Evolutionary conservation across 805 yeast species (phyloP).

Genomic region (Candida coquimbonensis): DNA sequence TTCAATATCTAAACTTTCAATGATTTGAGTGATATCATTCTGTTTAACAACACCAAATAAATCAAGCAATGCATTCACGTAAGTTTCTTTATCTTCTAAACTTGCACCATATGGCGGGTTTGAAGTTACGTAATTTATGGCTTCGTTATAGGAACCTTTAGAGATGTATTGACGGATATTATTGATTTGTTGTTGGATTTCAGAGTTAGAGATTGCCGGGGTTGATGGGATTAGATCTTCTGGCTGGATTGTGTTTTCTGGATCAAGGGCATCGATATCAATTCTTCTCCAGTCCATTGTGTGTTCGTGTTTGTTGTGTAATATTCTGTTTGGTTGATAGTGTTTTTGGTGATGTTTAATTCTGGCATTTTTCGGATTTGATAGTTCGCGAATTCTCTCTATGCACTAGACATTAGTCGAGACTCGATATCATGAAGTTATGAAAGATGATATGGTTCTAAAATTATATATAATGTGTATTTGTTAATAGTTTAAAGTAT

Average conservation of each 20-base stretch:
- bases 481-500: neutral
- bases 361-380: neutral
- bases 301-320: neutral
- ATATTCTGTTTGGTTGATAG: neutral
- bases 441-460: no score
- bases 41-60: constrained; percentile 61
- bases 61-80: constrained; percentile 55
- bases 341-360: neutral
- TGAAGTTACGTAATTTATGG: constrained; percentile 55
- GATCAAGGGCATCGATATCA: constrained; percentile 86
- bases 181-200: constrained; percentile 46
- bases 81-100: constrained; percentile 44
- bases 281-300: constrained; percentile 90
- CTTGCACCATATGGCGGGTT: constrained; percentile 82
- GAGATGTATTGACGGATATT: constrained; percentile 58
- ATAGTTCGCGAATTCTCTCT: no score
- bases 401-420: no score
- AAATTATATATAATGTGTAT: neutral
- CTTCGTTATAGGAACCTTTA: constrained; percentile 65
- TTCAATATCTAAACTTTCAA: constrained; percentile 49
- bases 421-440: no score
- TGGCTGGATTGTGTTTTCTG: constrained; percentile 58
- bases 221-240: constrained; percentile 52
- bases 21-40: constrained; percentile 57
- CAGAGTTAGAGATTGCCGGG: constrained; percentile 39